A percentile compares a stretch with the other conserved stretches of the same genome.
These are phyloP conservation scores for Pogostemon cablin DNA, from an alignment of 257 asterid species.

Conservation along the genomic window DNA sequence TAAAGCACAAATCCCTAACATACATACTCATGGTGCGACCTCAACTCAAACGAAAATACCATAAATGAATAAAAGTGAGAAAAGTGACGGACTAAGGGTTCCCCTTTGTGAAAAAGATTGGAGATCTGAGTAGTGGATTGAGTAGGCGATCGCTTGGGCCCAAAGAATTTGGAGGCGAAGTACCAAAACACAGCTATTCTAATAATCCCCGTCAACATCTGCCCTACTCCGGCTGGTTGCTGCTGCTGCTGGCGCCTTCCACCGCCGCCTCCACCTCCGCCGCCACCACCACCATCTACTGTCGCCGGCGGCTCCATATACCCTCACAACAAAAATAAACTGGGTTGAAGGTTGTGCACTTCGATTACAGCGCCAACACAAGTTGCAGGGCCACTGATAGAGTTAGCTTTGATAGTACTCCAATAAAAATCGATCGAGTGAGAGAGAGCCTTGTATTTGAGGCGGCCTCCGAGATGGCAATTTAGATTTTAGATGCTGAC, in stretches of 20 bases:
- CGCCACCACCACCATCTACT: slow-evolving; percentile 37
- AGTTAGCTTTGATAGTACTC: slow-evolving; percentile 11
- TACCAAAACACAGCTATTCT: slow-evolving; percentile 95
- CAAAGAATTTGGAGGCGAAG: slow-evolving; percentile 87
- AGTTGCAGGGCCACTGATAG: slow-evolving; percentile 18
- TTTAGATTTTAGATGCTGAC: slow-evolving; percentile 5
- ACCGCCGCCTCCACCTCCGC: slow-evolving; percentile 46
- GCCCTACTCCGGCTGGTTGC: slow-evolving; percentile 67
- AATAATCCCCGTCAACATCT: slow-evolving; percentile 86
- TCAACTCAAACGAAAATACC: not conserved
- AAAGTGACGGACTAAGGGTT: slow-evolving; percentile 58
- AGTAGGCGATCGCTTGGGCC: slow-evolving; percentile 67
- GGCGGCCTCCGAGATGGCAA: slow-evolving; percentile 34
- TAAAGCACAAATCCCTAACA: not conserved
- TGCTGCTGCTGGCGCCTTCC: slow-evolving; percentile 44
- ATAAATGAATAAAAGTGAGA: not conserved
- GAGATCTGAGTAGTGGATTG: slow-evolving; percentile 81
- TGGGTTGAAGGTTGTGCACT: not conserved
- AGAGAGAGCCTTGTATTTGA: slow-evolving; percentile 14
- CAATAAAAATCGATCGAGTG: slow-evolving; percentile 29
- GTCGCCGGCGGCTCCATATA: slow-evolving; percentile 66
- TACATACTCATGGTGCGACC: not conserved
- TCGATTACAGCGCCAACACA: slow-evolving; percentile 22
- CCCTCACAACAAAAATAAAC: slow-evolving; percentile 11
- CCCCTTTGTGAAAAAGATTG: slow-evolving; percentile 87